Percentiles rank a stretch among this genome's conserved stretches.
Conservation (phyloP, 371 early-diverging fungal genomes). For the Thermomucor indicae-seudaticae region DNA sequence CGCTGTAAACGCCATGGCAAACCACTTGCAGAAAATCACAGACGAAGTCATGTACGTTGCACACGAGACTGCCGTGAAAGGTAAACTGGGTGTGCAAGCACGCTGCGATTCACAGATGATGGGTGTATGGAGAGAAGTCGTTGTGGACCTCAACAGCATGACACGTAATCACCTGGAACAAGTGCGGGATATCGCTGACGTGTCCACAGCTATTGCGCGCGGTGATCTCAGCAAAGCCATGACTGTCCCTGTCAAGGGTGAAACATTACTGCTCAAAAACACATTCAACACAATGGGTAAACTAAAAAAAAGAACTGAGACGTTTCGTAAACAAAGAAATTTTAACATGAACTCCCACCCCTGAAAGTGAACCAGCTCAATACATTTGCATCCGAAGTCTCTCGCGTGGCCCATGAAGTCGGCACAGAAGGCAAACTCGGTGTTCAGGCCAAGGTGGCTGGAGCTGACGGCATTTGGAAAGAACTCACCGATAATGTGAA, state of each 20-base stretch:
- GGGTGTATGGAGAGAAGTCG: slow-evolving; percentile 73
- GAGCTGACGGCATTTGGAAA: slow-evolving; percentile 57
- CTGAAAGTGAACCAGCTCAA: slow-evolving; percentile 26
- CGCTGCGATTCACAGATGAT: slow-evolving; percentile 33
- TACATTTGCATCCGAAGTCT: slow-evolving; percentile 33
- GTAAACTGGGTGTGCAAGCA: slow-evolving; percentile 60
- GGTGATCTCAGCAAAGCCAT: slow-evolving; percentile 72
- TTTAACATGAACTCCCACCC: neutral
- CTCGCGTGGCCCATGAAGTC: slow-evolving; percentile 29
- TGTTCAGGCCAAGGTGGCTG: slow-evolving; percentile 24
- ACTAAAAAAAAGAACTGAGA: neutral
- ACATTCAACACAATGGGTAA: slow-evolving; percentile 76
- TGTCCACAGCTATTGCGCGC: slow-evolving; percentile 68
- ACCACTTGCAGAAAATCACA: slow-evolving; percentile 51
- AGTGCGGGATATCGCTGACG: slow-evolving; percentile 70
- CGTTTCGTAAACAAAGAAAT: neutral
- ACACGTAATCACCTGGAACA: slow-evolving; percentile 63
- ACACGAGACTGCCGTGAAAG: slow-evolving; percentile 60
- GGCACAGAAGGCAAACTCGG: slow-evolving; percentile 33
- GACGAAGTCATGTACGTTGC: slow-evolving; percentile 56
- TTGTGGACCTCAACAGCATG: slow-evolving; percentile 63
- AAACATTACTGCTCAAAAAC: slow-evolving; percentile 62
- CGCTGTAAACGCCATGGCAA: slow-evolving; percentile 67
- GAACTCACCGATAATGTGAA: slow-evolving; percentile 56
- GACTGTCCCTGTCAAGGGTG: slow-evolving; percentile 65